phyloP scores from a whole-genome alignment of 441 rosid genomes.

The Populus trichocarpa region DNA sequence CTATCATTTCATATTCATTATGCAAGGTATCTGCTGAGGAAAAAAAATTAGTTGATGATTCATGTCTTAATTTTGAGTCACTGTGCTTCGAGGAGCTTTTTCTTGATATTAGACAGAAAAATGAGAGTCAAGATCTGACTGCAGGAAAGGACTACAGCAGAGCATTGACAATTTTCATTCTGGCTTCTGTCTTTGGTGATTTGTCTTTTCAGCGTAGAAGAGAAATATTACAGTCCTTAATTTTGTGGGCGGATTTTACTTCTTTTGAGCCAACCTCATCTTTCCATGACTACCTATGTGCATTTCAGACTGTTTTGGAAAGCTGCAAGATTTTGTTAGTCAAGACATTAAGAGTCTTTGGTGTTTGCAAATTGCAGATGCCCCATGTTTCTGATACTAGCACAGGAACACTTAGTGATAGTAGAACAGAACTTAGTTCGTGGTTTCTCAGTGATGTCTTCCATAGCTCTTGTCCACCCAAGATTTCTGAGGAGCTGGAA shows the following conservation, averaged over 20 bases:
- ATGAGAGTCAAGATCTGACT: constrained; percentile 35
- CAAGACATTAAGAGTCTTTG: constrained; percentile 38
- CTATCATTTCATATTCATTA: constrained; percentile 72
- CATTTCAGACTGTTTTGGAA: constrained; percentile 57
- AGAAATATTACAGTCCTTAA: constrained; percentile 56
- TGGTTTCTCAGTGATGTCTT: constrained; percentile 53
- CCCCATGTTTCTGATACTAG: constrained; percentile 26
- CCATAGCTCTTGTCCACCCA: constrained; percentile 19
- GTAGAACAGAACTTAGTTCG: constrained; percentile 28
- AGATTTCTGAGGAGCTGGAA: constrained; percentile 34
- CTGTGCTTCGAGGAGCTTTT: constrained; percentile 77
- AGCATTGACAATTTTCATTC: constrained; percentile 56
- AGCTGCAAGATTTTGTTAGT: constrained; percentile 56
- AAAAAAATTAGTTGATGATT: constrained; percentile 41
- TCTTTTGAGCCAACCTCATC: constrained; percentile 55
- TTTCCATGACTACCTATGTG: constrained; percentile 69
- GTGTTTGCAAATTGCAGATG: constrained; percentile 46
- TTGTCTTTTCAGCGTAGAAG: constrained; percentile 51
- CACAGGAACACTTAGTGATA: constrained; percentile 20
- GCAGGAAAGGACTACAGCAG: constrained; percentile 35
- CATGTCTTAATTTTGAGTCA: constrained; percentile 69
- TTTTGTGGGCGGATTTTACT: constrained; percentile 62
- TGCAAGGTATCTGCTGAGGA: constrained; percentile 57
- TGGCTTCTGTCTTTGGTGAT: constrained; percentile 64
- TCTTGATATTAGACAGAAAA: constrained; percentile 38